Conservation (phyloP, 768 basidiomycete species). For the Leccinellum luteum region DNA sequence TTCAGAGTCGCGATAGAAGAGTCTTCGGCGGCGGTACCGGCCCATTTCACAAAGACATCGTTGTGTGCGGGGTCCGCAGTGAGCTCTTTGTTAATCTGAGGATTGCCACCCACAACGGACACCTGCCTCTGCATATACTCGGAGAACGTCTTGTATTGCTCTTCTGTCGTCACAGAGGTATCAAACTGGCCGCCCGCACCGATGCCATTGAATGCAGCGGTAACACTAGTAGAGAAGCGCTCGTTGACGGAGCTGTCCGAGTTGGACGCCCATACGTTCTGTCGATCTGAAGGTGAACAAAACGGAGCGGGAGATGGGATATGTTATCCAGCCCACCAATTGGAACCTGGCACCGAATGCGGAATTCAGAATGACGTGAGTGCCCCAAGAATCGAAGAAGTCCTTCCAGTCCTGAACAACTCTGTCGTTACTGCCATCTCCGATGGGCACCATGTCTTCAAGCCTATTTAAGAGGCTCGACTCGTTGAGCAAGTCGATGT, state of each 20-base stretch:
- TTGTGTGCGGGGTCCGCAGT: conserved; percentile 4
- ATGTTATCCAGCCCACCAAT: background rate
- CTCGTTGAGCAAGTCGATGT: conserved; percentile 4
- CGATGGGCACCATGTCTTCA: background rate
- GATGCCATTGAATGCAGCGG: background rate
- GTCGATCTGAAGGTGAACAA: background rate
- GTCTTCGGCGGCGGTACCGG: background rate
- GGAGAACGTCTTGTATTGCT: background rate
- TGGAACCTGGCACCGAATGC: background rate
- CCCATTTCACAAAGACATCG: conserved; percentile 3
- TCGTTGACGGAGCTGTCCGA: conserved; percentile 6
- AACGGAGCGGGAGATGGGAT: background rate
- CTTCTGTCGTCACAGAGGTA: background rate
- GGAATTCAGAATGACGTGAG: conserved; percentile 1
- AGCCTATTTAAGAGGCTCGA: background rate
- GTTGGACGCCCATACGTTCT: conserved; percentile 9
- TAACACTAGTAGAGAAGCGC: conserved; percentile 3
- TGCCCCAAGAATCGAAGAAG: conserved; percentile 3
- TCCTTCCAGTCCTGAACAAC: conserved; percentile 2
- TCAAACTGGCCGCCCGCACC: background rate
- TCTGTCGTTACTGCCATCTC: background rate
- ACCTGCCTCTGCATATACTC: background rate
- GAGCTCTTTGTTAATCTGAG: background rate
- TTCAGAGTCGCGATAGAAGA: conserved; percentile 1
- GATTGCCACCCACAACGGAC: conserved; percentile 5